Evolutionary conservation across 2,329 filamentous ascomycete species (phyloP).

Genomic region (Chrysosporium keratinophilum): DNA sequence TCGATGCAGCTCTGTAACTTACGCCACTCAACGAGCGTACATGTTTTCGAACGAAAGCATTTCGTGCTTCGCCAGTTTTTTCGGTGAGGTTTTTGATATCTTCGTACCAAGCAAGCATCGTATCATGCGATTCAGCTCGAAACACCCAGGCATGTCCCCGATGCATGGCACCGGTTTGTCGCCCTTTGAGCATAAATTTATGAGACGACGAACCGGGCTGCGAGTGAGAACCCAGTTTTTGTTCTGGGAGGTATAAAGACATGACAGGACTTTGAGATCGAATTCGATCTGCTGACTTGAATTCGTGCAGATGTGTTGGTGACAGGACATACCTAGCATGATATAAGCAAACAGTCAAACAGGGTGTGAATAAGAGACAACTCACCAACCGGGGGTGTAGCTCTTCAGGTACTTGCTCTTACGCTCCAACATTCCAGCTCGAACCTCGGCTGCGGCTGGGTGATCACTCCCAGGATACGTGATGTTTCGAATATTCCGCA

Average conservation of each 20-base stretch:
- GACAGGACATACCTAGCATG: slow-evolving; percentile 79
- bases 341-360: neutral
- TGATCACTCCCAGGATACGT: slow-evolving; percentile 86
- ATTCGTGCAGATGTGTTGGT: slow-evolving; percentile 93
- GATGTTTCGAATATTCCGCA: slow-evolving; percentile 70
- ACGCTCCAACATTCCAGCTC: slow-evolving; percentile 82
- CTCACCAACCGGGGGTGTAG: slow-evolving; percentile 88
- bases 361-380: slow-evolving; percentile 16
- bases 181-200: slow-evolving; percentile 96
- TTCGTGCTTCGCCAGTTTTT: slow-evolving; percentile 76
- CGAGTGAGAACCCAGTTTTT: slow-evolving; percentile 90
- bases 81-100: slow-evolving; percentile 86
- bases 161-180: slow-evolving; percentile 86
- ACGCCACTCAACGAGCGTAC: slow-evolving; percentile 63
- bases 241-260: slow-evolving; percentile 89
- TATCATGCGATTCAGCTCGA: slow-evolving; percentile 64
- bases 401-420: slow-evolving; percentile 99
- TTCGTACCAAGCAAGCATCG: slow-evolving; percentile 94
- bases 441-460: slow-evolving; percentile 69
- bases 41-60: slow-evolving; percentile 74
- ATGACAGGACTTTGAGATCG: slow-evolving; percentile 76
- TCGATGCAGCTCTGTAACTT: slow-evolving; percentile 47
- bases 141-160: slow-evolving; percentile 63
- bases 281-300: slow-evolving; percentile 92
- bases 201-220: slow-evolving; percentile 72